Evolutionary conservation across 495 filamentous ascomycete species (phyloP).

Genomic region (Penicillium argentinense): DNA sequence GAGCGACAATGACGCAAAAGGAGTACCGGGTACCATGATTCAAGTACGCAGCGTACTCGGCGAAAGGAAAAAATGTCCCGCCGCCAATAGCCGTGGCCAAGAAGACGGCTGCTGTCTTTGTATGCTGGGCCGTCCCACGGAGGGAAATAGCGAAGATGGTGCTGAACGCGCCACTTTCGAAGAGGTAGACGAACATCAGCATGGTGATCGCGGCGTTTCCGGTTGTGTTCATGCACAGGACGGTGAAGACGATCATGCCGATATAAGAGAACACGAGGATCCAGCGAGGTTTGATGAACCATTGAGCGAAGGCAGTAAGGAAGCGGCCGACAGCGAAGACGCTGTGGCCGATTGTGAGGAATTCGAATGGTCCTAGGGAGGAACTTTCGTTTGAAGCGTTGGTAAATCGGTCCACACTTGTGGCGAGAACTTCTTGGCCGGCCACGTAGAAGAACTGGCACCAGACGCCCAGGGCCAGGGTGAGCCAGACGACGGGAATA

Average conservation of each 20-base stretch:
- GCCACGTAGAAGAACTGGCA: slow-evolving; percentile 67
- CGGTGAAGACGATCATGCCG: slow-evolving; percentile 55
- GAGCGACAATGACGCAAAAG: slow-evolving; percentile 57
- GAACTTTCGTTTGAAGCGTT: slow-evolving; percentile 28
- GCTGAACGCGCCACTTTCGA: slow-evolving; percentile 62
- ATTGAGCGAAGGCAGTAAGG: slow-evolving; percentile 52
- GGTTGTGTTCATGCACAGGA: slow-evolving; percentile 53
- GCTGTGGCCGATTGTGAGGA: slow-evolving; percentile 55
- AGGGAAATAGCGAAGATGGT: slow-evolving; percentile 61
- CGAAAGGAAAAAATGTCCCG: slow-evolving; percentile 56
- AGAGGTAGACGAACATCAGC: slow-evolving; percentile 57
- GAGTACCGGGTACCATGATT: slow-evolving; percentile 45
- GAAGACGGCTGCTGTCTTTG: slow-evolving; percentile 55
- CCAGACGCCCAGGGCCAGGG: slow-evolving; percentile 55
- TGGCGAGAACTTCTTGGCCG: slow-evolving; percentile 60
- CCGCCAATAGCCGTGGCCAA: slow-evolving; percentile 58
- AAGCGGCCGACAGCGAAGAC: slow-evolving; percentile 66
- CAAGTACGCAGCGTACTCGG: slow-evolving; percentile 47
- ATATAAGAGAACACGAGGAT: slow-evolving; percentile 58
- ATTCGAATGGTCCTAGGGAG: slow-evolving; percentile 38
- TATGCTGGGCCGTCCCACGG: slow-evolving; percentile 59
- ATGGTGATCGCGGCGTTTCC: slow-evolving; percentile 49
- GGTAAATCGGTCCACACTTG: slow-evolving; percentile 45
- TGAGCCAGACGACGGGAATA: slow-evolving; percentile 55
- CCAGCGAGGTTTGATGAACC: slow-evolving; percentile 61